phyloP scores from a whole-genome alignment of 2,329 filamentous ascomycete species.

The Fusarium sp. region DNA sequence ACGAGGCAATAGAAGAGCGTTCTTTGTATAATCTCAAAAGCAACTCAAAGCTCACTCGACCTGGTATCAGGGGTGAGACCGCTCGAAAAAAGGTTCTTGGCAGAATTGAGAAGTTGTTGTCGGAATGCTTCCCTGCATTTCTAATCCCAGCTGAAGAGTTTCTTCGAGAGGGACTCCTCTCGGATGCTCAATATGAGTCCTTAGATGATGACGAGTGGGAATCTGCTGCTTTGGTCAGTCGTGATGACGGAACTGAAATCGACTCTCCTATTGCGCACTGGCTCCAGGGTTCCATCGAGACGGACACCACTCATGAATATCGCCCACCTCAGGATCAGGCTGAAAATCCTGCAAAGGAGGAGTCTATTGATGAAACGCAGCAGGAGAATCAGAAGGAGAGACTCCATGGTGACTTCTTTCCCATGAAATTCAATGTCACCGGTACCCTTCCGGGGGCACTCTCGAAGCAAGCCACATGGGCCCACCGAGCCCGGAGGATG shows the following conservation, averaged over 20 bases:
- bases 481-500: conserved; percentile 15
- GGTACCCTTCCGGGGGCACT: conserved; percentile 16
- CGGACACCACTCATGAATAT: conserved; percentile 35
- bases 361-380: background rate
- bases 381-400: conserved; percentile 53
- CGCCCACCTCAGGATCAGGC: conserved; percentile 29
- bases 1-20: conserved; percentile 70
- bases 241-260: background rate
- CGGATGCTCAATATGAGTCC: conserved; percentile 69
- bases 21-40: conserved; percentile 72
- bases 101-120: conserved; percentile 15
- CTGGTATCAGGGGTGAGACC: conserved; percentile 1
- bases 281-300: conserved; percentile 30
- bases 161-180: conserved; percentile 65
- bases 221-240: background rate
- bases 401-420: conserved; percentile 62
- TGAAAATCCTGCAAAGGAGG: conserved; percentile 1
- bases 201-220: conserved; percentile 43
- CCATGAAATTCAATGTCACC: conserved; percentile 34
- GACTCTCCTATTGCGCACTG: conserved; percentile 19
- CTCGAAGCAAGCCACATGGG: conserved; percentile 15
- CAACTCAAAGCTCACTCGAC: conserved; percentile 25
- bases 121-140: conserved; percentile 48
- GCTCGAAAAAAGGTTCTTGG: conserved; percentile 15
- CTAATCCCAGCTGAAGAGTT: conserved; percentile 67